Base-by-base conservation (phyloP, 176 grass and related monocot genomes). In the Melocanna baccifera region DNA sequence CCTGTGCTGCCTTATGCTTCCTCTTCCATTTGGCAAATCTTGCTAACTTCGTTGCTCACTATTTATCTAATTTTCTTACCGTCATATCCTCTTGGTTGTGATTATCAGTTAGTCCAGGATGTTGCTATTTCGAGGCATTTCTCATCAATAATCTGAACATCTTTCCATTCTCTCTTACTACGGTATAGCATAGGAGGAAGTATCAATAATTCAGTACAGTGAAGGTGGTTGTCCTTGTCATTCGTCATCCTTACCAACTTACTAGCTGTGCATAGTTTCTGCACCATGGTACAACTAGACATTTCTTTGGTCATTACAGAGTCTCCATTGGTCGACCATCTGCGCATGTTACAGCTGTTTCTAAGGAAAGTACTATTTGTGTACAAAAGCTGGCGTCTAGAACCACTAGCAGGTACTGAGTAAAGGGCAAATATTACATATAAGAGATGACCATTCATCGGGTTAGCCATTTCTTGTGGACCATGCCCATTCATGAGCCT, bases 261-360 rank as follows among this genome's bases (percentile, higher is more conserved):
- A 19, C 73, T 76, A 45, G 42, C 41, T 67, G 46, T 80, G 52
- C 74, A 65, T 64, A 69, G 53, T 83, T 85, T 86, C 19, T 0
- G 10, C 42, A 67, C 68, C 39, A 70, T 80, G 85, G 52, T 84
- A 73, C 63, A 83, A 62, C 83, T 20, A 53, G 61, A 51, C 68
- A 82, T 73, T 20, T 45, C 62, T 69, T 78, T 68, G 76, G 43
- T 79, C 62, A 29, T 86, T 81, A 55, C 83, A 83, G 51, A 62
- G 42, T 77, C 64, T 65, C 46, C 52, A 42, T 37, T 85, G 82
- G 72, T 73, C 86, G 73, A 74, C 77, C 42, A 73, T 81, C 73
- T 69, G 39, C 42, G 34, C 84, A 84, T 67, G 56, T 67, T 91
- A 85, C 81, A 87, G 77, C 81, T 88, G 81, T 85, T 85, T 85